phyloP scores from a whole-genome alignment of 2,329 filamentous ascomycete genomes.

The Pyrenophora tritici-repentis region DNA sequence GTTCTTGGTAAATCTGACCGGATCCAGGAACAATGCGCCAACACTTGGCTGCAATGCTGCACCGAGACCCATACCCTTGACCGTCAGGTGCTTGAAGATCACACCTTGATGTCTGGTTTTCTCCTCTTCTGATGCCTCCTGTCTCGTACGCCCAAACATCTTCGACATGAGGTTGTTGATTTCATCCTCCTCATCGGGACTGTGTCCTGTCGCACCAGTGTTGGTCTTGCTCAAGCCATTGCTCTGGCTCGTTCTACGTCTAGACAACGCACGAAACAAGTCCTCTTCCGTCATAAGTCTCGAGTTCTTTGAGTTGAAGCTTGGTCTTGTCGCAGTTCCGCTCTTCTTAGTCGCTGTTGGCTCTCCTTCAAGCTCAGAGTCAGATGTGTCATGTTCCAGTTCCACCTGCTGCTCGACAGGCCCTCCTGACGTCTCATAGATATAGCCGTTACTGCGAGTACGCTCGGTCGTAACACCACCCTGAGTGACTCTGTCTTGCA shows the following conservation, averaged over 20 bases:
- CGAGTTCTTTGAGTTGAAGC: constrained; percentile 26
- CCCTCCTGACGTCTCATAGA: constrained; percentile 3
- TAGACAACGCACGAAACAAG: constrained; percentile 56
- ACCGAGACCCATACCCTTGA: constrained; percentile 65
- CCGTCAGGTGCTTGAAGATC: constrained; percentile 67
- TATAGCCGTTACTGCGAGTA: not conserved
- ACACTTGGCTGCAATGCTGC: constrained; percentile 66
- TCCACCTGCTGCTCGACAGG: constrained; percentile 22
- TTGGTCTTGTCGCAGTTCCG: constrained; percentile 21
- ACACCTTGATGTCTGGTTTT: constrained; percentile 71
- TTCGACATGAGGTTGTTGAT: constrained; percentile 68
- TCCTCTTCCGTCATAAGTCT: constrained; percentile 57
- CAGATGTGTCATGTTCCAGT: constrained; percentile 20
- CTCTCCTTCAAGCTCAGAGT: constrained; percentile 30
- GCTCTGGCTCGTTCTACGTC: constrained; percentile 51
- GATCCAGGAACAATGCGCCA: constrained; percentile 65
- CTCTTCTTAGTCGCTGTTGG: constrained; percentile 28
- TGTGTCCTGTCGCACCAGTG: constrained; percentile 31
- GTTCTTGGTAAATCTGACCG: constrained; percentile 60
- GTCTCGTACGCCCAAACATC: constrained; percentile 70
- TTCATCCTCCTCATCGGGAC: constrained; percentile 54
- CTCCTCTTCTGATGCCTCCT: constrained; percentile 70
- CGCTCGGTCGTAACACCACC: not conserved
- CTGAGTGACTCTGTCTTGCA: not conserved
- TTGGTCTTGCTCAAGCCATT: constrained; percentile 29